Conservation (phyloP, 805 yeast genomes). For the Cyberlindnera euphorbiiphila region DNA sequence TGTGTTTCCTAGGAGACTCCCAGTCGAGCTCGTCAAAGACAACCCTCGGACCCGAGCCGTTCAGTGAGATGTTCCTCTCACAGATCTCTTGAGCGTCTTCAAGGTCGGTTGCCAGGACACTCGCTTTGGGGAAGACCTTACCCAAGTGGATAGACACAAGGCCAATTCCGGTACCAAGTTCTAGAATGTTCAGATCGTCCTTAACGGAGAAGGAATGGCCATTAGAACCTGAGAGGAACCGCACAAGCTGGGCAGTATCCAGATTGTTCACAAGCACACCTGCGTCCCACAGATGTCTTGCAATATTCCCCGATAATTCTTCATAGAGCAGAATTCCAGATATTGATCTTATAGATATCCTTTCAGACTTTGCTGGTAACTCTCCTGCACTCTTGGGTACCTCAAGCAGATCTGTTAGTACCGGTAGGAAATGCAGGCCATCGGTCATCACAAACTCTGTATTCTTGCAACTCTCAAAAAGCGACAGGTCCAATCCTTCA, state of each 20-base stretch:
- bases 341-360: conserved; percentile 17
- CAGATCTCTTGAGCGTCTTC: conserved; percentile 37
- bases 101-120: conserved; percentile 34
- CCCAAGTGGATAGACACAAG: conserved; percentile 33
- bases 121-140: conserved; percentile 18
- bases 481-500: conserved; percentile 6
- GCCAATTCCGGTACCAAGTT: conserved; percentile 43
- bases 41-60: conserved; percentile 10
- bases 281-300: conserved; percentile 42
- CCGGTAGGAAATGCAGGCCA: conserved; percentile 13
- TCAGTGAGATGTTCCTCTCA: conserved; percentile 28
- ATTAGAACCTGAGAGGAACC: conserved; percentile 10
- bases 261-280: conserved; percentile 27
- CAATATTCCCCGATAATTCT: conserved; percentile 38
- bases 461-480: conserved; percentile 8
- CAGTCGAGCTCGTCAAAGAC: conserved; percentile 35
- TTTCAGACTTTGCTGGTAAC: conserved; percentile 20
- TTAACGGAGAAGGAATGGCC: not conserved
- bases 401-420: conserved; percentile 16
- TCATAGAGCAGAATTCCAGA: conserved; percentile 26
- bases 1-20: conserved; percentile 25
- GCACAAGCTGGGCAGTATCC: conserved; percentile 4
- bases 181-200: conserved; percentile 27
- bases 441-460: conserved; percentile 2
- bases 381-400: conserved; percentile 12